Percentiles rank a stretch among this genome's conserved stretches.
These are phyloP conservation scores for Termitomyces sp. DNA, from an alignment of 768 basidiomycete genomes.

Conservation along the genomic window DNA sequence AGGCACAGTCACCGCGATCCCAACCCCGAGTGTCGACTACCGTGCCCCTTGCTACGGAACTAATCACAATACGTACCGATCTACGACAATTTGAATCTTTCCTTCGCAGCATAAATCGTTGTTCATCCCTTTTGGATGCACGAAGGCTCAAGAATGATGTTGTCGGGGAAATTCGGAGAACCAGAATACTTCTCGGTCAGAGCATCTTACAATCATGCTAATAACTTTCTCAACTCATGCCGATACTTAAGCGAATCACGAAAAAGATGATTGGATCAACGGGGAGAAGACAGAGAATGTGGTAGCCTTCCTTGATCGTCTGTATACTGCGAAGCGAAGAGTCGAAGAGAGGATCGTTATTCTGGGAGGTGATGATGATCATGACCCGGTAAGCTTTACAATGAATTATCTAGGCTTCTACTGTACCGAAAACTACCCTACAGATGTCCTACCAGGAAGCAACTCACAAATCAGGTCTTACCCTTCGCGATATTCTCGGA, in stretches of 20 bases:
- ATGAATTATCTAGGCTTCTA: not conserved
- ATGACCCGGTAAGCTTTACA: slow-evolving; percentile 45
- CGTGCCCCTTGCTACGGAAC: slow-evolving; percentile 44
- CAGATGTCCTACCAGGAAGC: slow-evolving; percentile 38
- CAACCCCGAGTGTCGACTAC: slow-evolving; percentile 36
- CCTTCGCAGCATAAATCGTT: slow-evolving; percentile 75
- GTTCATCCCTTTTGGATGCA: slow-evolving; percentile 83
- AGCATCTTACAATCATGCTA: not conserved
- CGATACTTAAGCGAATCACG: slow-evolving; percentile 59
- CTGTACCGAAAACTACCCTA: slow-evolving; percentile 2
- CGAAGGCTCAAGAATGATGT: slow-evolving; percentile 89
- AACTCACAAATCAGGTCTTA: slow-evolving; percentile 41
- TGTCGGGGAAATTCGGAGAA: slow-evolving; percentile 83
- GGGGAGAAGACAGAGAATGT: slow-evolving; percentile 82
- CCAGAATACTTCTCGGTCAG: slow-evolving; percentile 67
- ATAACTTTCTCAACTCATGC: not conserved
- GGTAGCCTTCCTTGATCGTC: slow-evolving; percentile 79
- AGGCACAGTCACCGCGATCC: slow-evolving; percentile 67
- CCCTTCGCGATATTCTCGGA: slow-evolving; percentile 74
- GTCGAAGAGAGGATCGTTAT: slow-evolving; percentile 82
- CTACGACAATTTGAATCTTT: slow-evolving; percentile 87
- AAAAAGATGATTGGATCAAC: slow-evolving; percentile 86
- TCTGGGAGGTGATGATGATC: slow-evolving; percentile 64
- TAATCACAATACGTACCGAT: slow-evolving; percentile 80
- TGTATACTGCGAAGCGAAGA: slow-evolving; percentile 84